phyloP scores from a whole-genome alignment of 1,284 basidiomycete species.

The Rhodotorula sp. region DNA sequence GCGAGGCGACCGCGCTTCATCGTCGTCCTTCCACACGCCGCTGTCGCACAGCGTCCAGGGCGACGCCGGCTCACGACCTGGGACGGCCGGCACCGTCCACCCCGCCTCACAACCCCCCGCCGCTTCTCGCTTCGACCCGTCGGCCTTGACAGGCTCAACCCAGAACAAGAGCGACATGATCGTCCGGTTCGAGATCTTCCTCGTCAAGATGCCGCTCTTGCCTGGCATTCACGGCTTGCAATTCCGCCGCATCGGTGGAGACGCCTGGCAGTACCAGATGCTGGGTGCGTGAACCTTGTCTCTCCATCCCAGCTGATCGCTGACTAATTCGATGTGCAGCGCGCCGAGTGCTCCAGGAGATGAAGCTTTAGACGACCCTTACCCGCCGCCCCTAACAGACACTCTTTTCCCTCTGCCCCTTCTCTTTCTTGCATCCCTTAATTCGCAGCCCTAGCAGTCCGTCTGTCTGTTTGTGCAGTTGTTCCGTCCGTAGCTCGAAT shows the following conservation, averaged over 20 bases:
- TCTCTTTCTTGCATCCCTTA: no score
- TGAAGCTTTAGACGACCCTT: constrained; percentile 21
- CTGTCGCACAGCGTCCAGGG: neutral
- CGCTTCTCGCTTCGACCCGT: constrained; percentile 4
- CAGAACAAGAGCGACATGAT: constrained; percentile 70
- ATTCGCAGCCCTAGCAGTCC: no score
- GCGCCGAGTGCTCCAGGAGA: constrained; percentile 28
- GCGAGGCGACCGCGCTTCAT: constrained; percentile 30
- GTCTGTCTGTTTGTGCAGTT: no score
- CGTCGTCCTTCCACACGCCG: constrained; percentile 17
- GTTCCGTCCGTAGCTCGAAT: no score
- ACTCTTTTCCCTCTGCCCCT: neutral
- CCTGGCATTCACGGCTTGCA: constrained; percentile 88
- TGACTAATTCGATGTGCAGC: constrained; percentile 1
- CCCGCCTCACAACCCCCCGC: constrained; percentile 2
- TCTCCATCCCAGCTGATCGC: neutral
- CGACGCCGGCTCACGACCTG: constrained; percentile 8
- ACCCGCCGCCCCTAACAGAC: neutral
- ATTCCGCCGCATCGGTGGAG: constrained; percentile 69
- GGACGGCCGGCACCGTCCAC: neutral
- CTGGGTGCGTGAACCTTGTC: constrained; percentile 59
- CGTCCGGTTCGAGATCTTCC: constrained; percentile 89
- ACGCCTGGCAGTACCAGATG: constrained; percentile 68
- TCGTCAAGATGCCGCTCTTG: constrained; percentile 91
- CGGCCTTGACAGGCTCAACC: constrained; percentile 46